Conservation (phyloP, 1,284 basidiomycete species). For the Moesziomyces antarcticus region DNA sequence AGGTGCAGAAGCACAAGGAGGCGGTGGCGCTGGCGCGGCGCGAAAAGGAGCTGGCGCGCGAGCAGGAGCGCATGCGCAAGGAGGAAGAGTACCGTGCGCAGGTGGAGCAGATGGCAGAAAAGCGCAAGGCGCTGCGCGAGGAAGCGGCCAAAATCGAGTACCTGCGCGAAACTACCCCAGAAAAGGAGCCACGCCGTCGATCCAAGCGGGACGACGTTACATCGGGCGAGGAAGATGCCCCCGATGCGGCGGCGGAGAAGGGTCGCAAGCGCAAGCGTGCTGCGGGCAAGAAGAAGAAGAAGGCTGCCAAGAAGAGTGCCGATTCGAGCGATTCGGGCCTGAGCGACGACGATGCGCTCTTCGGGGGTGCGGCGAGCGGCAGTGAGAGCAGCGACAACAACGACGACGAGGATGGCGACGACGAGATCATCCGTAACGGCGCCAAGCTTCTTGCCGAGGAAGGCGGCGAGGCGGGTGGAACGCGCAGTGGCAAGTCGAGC, state of each 20-base stretch:
- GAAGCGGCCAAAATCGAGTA: slow-evolving; percentile 62
- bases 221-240: slow-evolving; percentile 47
- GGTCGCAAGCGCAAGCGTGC: slow-evolving; percentile 35
- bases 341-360: slow-evolving; percentile 36
- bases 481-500: slow-evolving; percentile 18
- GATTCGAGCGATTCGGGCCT: slow-evolving; percentile 29
- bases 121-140: slow-evolving; percentile 54
- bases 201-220: slow-evolving; percentile 44
- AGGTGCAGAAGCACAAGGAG: slow-evolving; percentile 45
- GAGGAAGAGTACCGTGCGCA: slow-evolving; percentile 56
- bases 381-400: slow-evolving; percentile 25
- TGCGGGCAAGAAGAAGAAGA: slow-evolving; percentile 44
- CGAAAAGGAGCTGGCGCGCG: slow-evolving; percentile 55
- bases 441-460: slow-evolving; percentile 40
- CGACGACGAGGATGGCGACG: slow-evolving; percentile 49
- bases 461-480: slow-evolving; percentile 15
- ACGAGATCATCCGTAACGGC: slow-evolving; percentile 49
- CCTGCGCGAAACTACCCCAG: slow-evolving; percentile 47
- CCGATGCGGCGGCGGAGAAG: slow-evolving; percentile 32
- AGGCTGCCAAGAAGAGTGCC: slow-evolving; percentile 31
- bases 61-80: slow-evolving; percentile 50
- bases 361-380: slow-evolving; percentile 25
- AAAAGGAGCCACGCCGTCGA: slow-evolving; percentile 40
- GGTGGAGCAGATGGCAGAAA: slow-evolving; percentile 58
- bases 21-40: slow-evolving; percentile 48